Conservation (phyloP, 2,329 filamentous ascomycete genomes). For the Aurifilum marmelostoma region DNA sequence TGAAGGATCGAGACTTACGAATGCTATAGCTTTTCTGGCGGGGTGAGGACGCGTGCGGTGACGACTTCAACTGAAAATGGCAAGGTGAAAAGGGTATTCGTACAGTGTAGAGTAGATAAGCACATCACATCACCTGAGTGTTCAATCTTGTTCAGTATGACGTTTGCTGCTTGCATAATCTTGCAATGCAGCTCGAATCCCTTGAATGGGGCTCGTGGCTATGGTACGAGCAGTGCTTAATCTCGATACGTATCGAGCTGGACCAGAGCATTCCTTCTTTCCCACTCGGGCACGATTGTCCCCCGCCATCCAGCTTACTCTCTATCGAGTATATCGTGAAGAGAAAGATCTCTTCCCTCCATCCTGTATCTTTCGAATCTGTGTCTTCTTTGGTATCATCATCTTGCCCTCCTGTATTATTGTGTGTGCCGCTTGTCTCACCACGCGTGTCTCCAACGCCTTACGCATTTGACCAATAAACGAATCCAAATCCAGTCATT, state of each 20-base stretch:
- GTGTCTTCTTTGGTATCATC: conserved; percentile 27
- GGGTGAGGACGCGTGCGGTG: conserved; percentile 18
- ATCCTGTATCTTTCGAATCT: neutral
- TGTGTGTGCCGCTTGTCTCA: conserved; percentile 11
- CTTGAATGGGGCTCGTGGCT: neutral
- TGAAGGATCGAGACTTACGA: conserved; percentile 21
- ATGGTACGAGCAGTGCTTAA: neutral
- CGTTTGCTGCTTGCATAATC: neutral
- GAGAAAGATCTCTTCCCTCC: neutral
- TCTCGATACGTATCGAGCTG: neutral
- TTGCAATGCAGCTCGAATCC: neutral
- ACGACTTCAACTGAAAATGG: conserved; percentile 15
- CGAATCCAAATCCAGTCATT: conserved; percentile 27
- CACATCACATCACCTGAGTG: neutral
- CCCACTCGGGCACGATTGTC: neutral
- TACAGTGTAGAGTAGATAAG: neutral
- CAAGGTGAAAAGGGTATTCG: neutral
- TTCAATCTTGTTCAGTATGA: neutral
- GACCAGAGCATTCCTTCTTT: neutral
- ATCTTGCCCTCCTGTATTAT: conserved; percentile 2
- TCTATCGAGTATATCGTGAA: conserved; percentile 19
- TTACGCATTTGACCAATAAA: conserved; percentile 13
- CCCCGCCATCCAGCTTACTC: neutral
- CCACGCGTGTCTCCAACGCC: conserved; percentile 25
- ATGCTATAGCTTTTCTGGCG: conserved; percentile 10